These are phyloP conservation scores for Lachnellula arida DNA, from an alignment of 2,329 filamentous ascomycete species.

Conservation along the genomic window DNA sequence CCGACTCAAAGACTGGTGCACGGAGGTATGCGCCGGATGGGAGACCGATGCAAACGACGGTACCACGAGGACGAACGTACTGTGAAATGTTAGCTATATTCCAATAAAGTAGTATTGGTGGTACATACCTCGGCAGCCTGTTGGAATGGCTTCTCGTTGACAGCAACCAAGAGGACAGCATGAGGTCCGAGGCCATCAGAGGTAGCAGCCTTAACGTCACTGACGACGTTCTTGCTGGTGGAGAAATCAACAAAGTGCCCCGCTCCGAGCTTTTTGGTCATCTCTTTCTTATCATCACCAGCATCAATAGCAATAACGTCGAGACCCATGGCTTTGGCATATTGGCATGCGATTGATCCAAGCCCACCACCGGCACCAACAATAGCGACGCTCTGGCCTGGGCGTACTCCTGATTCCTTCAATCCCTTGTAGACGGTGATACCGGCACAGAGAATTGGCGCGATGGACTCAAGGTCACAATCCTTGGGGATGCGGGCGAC, in stretches of 20 bases:
- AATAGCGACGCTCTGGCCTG: constrained; percentile 76
- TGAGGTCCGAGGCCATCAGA: constrained; percentile 79
- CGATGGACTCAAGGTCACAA: constrained; percentile 68
- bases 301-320: constrained; percentile 76
- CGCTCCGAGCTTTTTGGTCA: constrained; percentile 68
- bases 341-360: constrained; percentile 76
- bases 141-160: constrained; percentile 89
- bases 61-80: constrained; percentile 79
- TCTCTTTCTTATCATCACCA: constrained; percentile 72
- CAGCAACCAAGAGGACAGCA: constrained; percentile 81
- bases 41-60: constrained; percentile 84
- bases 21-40: constrained; percentile 74
- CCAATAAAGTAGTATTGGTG: constrained; percentile 18
- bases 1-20: constrained; percentile 85
- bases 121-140: constrained; percentile 61
- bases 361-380: constrained; percentile 84
- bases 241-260: constrained; percentile 75
- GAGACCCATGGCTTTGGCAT: constrained; percentile 86
- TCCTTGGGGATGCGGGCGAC: constrained; percentile 78
- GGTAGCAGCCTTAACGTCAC: constrained; percentile 78
- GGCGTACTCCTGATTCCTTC: constrained; percentile 71
- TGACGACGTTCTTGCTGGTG: constrained; percentile 70
- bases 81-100: constrained; percentile 23
- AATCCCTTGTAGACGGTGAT: constrained; percentile 90
- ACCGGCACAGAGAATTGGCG: constrained; percentile 78